Conservation (phyloP, 106 monocot species). For the Acorus gramineus region DNA sequence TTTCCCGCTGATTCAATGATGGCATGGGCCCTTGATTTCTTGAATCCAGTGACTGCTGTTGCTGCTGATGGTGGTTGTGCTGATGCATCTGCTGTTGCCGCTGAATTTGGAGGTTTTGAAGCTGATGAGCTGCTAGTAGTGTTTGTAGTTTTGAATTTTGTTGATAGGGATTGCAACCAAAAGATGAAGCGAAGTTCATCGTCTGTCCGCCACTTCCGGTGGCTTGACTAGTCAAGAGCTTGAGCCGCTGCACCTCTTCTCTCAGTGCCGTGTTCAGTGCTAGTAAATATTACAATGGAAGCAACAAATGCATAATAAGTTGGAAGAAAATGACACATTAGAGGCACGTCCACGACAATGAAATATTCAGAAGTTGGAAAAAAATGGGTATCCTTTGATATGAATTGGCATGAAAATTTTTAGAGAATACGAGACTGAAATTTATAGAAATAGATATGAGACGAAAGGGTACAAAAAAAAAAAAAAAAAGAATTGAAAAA, state of each 20-base stretch:
- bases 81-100: slow-evolving; percentile 35
- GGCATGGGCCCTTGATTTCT: background rate
- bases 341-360: background rate
- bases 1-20: slow-evolving; percentile 13
- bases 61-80: slow-evolving; percentile 15
- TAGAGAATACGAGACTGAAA: too few species aligned
- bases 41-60: slow-evolving; percentile 12
- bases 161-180: slow-evolving; percentile 25
- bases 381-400: background rate
- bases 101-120: slow-evolving; percentile 63
- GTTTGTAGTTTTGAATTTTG: slow-evolving; percentile 55
- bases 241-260: slow-evolving; percentile 58
- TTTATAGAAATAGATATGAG: too few species aligned
- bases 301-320: background rate
- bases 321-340: background rate
- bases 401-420: too few species aligned
- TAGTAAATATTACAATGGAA: slow-evolving; percentile 1
- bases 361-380: background rate
- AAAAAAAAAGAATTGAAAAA: too few species aligned
- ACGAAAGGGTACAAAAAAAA: too few species aligned
- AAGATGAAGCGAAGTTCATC: slow-evolving; percentile 27
- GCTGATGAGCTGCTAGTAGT: slow-evolving; percentile 44
- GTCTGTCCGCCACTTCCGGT: slow-evolving; percentile 29
- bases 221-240: slow-evolving; percentile 49
- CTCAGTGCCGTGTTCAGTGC: slow-evolving; percentile 59